Conservation (phyloP, 805 yeast species). For the Phaffomyces antillensis region DNA sequence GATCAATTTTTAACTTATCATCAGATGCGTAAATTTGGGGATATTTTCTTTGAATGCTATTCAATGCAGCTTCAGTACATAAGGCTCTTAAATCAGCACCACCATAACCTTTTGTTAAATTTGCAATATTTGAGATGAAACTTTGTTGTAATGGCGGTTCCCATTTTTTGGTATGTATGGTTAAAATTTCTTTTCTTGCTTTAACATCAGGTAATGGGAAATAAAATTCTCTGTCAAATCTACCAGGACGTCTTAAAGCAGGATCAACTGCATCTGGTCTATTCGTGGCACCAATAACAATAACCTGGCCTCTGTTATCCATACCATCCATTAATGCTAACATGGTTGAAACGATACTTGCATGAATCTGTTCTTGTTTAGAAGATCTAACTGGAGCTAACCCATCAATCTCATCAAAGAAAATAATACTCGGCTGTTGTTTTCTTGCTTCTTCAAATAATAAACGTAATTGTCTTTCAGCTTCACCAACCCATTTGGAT, state of each 20-base stretch:
- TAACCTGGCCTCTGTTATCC: slow-evolving; percentile 98
- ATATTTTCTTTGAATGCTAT: slow-evolving; percentile 82
- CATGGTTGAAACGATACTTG: slow-evolving; percentile 91
- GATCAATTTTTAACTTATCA: slow-evolving; percentile 69
- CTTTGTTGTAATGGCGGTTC: slow-evolving; percentile 54
- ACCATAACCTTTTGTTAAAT: slow-evolving; percentile 89
- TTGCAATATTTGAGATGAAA: slow-evolving; percentile 63
- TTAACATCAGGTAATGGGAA: slow-evolving; percentile 85
- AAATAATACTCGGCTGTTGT: slow-evolving; percentile 92
- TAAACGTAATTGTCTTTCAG: slow-evolving; percentile 86
- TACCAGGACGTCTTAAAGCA: slow-evolving; percentile 92
- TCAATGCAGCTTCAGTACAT: slow-evolving; percentile 92
- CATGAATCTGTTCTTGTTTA: slow-evolving; percentile 97
- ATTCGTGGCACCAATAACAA: slow-evolving; percentile 96
- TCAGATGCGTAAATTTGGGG: slow-evolving; percentile 85
- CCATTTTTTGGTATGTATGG: slow-evolving; percentile 90
- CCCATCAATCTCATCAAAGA: slow-evolving; percentile 97
- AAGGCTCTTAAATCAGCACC: slow-evolving; percentile 95
- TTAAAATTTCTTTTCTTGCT: slow-evolving; percentile 71
- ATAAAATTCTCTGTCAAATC: slow-evolving; percentile 94
- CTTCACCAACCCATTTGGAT: slow-evolving; percentile 99
- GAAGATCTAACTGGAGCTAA: slow-evolving; percentile 96
- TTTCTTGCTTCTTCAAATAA: slow-evolving; percentile 94
- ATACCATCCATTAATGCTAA: slow-evolving; percentile 98
- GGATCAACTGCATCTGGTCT: slow-evolving; percentile 99